These are phyloP conservation scores for Aegilops sharonensis DNA, from an alignment of 176 grass and related monocot genomes.

Conservation along the genomic window DNA sequence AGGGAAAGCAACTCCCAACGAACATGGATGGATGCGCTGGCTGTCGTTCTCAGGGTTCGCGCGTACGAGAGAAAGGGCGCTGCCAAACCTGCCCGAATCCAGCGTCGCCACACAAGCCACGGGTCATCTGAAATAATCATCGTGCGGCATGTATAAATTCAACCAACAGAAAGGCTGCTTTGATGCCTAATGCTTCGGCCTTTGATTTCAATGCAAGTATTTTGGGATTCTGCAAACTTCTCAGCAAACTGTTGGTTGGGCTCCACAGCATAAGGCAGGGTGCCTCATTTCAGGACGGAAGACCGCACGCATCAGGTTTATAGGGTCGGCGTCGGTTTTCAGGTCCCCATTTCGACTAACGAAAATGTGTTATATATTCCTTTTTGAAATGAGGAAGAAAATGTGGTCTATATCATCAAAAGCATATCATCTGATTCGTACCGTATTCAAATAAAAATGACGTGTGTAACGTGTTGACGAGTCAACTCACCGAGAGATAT, in stretches of 20 bases:
- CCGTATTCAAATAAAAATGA: no score
- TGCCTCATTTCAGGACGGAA: not conserved
- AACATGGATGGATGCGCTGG: constrained; percentile 13
- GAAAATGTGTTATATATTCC: no score
- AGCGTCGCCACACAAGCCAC: constrained; percentile 11
- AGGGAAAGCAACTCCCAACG: constrained; percentile 22
- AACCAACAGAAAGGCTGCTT: constrained; percentile 11
- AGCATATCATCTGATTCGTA: no score
- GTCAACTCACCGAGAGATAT: not conserved
- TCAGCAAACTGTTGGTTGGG: not conserved
- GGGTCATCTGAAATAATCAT: no score
- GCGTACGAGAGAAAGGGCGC: constrained; percentile 3
- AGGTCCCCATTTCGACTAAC: no score
- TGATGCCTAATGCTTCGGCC: not conserved
- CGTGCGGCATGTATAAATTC: not conserved
- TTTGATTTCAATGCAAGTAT: not conserved
- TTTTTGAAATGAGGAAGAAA: no score
- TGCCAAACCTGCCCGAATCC: constrained; percentile 27
- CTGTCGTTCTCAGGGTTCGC: constrained; percentile 17
- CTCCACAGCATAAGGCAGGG: not conserved
- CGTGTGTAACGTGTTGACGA: not conserved
- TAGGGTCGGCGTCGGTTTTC: no score
- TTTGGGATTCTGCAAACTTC: not conserved
- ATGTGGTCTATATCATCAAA: no score
- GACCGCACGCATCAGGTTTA: no score